Conservation (phyloP, 2,329 filamentous ascomycete species). For the Thelonectria rubi region DNA sequence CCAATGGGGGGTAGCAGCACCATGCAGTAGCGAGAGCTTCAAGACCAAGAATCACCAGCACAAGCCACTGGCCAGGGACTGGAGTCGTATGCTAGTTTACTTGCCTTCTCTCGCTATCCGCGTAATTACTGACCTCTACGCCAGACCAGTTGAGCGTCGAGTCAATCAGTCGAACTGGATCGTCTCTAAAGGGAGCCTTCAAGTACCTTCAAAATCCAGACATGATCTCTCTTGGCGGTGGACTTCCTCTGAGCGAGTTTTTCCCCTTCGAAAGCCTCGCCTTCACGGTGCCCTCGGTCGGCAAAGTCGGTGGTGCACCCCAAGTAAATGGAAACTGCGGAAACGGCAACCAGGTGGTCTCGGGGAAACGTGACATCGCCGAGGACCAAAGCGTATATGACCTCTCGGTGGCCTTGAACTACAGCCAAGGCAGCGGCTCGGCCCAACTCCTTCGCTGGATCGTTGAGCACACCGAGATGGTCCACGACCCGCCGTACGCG, state of each 20-base stretch:
- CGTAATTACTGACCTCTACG: no score
- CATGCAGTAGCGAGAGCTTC: slow-evolving; percentile 4
- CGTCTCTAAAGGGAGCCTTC: slow-evolving; percentile 2
- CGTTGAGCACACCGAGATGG: slow-evolving; percentile 79
- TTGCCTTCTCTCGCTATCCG: no score
- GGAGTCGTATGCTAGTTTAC: no score
- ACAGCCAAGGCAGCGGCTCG: slow-evolving; percentile 73
- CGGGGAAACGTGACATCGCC: slow-evolving; percentile 3
- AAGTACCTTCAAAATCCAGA: slow-evolving; percentile 7
- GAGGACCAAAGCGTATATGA: slow-evolving; percentile 2
- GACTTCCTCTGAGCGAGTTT: slow-evolving; percentile 5
- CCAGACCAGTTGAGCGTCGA: slow-evolving; percentile 6
- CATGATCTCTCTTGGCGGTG: slow-evolving; percentile 5
- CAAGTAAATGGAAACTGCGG: no score
- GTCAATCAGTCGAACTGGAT: background rate
- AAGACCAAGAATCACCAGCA: background rate
- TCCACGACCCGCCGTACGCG: slow-evolving; percentile 75
- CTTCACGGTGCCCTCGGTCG: background rate
- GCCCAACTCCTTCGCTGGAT: slow-evolving; percentile 75
- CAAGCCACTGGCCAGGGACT: background rate
- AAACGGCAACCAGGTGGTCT: no score
- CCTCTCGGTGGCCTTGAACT: slow-evolving; percentile 68
- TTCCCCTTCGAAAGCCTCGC: slow-evolving; percentile 8
- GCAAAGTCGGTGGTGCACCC: no score
- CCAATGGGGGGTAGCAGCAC: slow-evolving; percentile 12